Base-by-base conservation (phyloP, 225 moss, liverwort and hornwort species). In the Physcomitrellopsis africana region DNA sequence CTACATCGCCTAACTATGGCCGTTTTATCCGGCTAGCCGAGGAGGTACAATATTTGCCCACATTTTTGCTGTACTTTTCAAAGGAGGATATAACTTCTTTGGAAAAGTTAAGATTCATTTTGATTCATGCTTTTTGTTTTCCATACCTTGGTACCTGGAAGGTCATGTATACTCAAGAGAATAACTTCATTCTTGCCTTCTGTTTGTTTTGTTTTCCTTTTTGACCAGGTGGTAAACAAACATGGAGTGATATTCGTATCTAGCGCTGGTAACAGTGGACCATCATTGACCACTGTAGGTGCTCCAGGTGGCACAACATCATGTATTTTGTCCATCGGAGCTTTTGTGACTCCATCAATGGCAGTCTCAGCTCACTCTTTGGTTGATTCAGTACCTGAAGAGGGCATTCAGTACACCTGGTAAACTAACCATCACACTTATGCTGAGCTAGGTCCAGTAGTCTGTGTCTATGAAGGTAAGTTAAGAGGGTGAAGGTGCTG, bases 181-280 rank as follows among this genome's bases (percentile, higher is more conserved):
- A 37, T 86, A 57, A 70, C 70, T 74, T 51, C 18, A 26, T 42
- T 37, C 19, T 80, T 53, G 54, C 51, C 19, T 41, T 76, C 32
- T 37, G 32, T 37, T 37, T 37, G 32, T 7, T 24, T 24, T 24
- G 1, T 69, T 60, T 10, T 56, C 48, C 17, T 81, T 37, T 37
- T 7, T 37, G 32, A 70, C 54, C 83, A 97, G 96, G 96, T 93
- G 72, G 93, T 93, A 63, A 80, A 92, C 80, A 94, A 92, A 72
- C 90, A 97, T 78, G 94, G 94, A 62, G 97, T 97, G 60, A 86
- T 94, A 32, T 97, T 97, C 72, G 89, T 97, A 53, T 91, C 94
- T 80, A 94, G 97, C 80, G 97, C 97, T 62, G 97, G 97, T 56
- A 97, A 97, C 77, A 94, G 88, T 81, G 97, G 97, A 76, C 97